Evolutionary conservation across 129 eudicot genomes (phyloP), one percentile per base, ranked within the genome.

Genomic region (Centella asiatica): DNA sequence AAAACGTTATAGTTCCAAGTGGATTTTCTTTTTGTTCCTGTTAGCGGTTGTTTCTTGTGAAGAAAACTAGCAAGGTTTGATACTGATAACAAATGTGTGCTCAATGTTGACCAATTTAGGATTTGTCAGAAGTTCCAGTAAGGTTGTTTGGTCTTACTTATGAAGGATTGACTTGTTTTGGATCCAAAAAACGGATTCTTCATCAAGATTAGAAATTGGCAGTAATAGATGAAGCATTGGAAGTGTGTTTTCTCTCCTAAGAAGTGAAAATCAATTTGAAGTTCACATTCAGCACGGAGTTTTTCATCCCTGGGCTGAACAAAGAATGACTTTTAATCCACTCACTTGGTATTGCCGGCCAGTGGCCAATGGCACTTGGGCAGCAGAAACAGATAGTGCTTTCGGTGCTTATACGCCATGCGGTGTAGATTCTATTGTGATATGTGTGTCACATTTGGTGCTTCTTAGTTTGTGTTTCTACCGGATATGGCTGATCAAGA

Each of bases 321-420:
- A 19, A 31, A 55, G 47, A 55, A 79, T 82, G 95, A 85, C 70
- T 60, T 60, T 72, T 27, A 70, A 77, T 64, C 65, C 84, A 55
- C 49, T 86, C 77, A 72, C 27, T 57, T 83, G 95, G 95, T 86
- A 77, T 65, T 86, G 95, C 72, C 80, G 58, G 58, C 90, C 90
- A 2, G 75, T 77, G 67, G 77, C 66, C 33, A 75, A 83, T 68
- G 90, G 85, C 26, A 67, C 77, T 60, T 86, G 95, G 95, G 78
- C 83, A 26, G 66, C 71, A 50, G 65, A 57, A 64, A 76, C 78
- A 46, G 87, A 74, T 31, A 86, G 71, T 77, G 82, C 79, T 18
- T 78, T 86, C 60, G 95, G 95, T 52, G 85, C 77, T 60, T 83
- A 77, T 65, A 86, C 95, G 7, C 95, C 90, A 1, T 86, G 95